Evolutionary conservation across 83 land plant species (phyloP), one percentile per base, ranked within the genome.

Genomic region (Diphasiastrum complanatum): DNA sequence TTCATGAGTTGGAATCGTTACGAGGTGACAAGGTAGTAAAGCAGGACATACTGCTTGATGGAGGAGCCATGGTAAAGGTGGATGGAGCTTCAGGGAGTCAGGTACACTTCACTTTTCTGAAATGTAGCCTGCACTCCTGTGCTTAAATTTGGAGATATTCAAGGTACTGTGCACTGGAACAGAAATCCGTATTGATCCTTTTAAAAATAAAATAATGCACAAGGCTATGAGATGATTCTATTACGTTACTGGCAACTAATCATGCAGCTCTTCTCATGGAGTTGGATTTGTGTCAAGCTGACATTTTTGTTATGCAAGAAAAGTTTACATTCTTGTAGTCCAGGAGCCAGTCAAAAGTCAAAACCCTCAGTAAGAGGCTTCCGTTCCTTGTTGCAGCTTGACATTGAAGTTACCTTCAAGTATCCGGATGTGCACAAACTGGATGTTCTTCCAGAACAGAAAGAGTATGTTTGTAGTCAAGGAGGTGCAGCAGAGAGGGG

Each of bases 361-460:
- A n/a, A n/a, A n/a, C n/a, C n/a, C n/a, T n/a, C n/a, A n/a, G n/a
- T n/a, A n/a, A n/a, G n/a, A n/a, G n/a, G n/a, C n/a, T n/a, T n/a
- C n/a, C n/a, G n/a, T n/a, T n/a, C n/a, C n/a, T n/a, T n/a, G n/a
- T n/a, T 61, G 67, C 65, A 89, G 96, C 56, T 83, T 74, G 96
- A 85, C 43, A 82, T 95, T 5, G 86, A 86, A 79, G 84, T 86
- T 30, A 79, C 61, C 45, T 26, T 85, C 2, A 66, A 51, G 66
- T 25, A 62, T 58, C 56, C 68, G 57, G 48, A 71, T 66, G 4
- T 36, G 74, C 37, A 68, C 52, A 62, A 62, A 24, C 65, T 6
- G 18, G 23, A 56, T 5, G n/a, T n/a, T n/a, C 35, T 22, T 30
- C 41, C 11, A 20, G 18, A 25, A 19, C 26, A 14, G 5, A 78